These are phyloP conservation scores for Nadsonia starkeyi-henricii DNA, from an alignment of 1,139 yeast genomes.

Conservation along the genomic window DNA sequence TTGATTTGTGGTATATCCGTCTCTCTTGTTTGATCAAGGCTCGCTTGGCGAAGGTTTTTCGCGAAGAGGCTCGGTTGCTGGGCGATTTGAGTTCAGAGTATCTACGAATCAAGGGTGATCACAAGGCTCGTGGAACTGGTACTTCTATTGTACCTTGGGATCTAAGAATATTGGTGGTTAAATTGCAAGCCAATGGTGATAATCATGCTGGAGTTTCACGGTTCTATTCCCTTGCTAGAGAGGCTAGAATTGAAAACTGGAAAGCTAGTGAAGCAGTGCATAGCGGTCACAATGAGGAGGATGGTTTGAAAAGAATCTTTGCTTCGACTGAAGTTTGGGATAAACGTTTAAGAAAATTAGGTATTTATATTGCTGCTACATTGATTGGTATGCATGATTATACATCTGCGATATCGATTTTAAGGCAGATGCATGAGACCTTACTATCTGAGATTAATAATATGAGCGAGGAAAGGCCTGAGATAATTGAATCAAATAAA, in stretches of 20 bases:
- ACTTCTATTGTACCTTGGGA: constrained; percentile 15
- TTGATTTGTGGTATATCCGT: constrained; percentile 5
- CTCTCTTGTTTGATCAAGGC: constrained; percentile 3
- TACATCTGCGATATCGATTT: constrained; percentile 1
- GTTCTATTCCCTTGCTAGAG: constrained; percentile 14
- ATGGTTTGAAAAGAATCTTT: not conserved
- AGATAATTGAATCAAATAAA: not conserved
- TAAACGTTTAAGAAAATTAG: constrained; percentile 2
- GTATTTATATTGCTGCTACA: constrained; percentile 3
- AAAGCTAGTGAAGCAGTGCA: not conserved
- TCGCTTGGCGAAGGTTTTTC: constrained; percentile 1
- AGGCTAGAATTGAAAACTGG: constrained; percentile 8
- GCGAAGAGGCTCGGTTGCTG: constrained; percentile 2
- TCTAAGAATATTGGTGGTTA: constrained; percentile 11
- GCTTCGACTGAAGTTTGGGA: constrained; percentile 1
- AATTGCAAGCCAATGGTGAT: constrained; percentile 13
- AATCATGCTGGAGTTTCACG: constrained; percentile 11
- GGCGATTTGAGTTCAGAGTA: constrained; percentile 5
- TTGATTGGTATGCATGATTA: constrained; percentile 5
- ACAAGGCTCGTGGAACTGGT: constrained; percentile 4
- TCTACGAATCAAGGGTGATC: constrained; percentile 1
- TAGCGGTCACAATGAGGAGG: not conserved
- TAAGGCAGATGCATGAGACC: not conserved
- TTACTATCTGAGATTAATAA: not conserved
- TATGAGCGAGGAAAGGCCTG: not conserved